Base-by-base conservation (phyloP, 768 basidiomycete species). In the Naganishia randhawae region DNA sequence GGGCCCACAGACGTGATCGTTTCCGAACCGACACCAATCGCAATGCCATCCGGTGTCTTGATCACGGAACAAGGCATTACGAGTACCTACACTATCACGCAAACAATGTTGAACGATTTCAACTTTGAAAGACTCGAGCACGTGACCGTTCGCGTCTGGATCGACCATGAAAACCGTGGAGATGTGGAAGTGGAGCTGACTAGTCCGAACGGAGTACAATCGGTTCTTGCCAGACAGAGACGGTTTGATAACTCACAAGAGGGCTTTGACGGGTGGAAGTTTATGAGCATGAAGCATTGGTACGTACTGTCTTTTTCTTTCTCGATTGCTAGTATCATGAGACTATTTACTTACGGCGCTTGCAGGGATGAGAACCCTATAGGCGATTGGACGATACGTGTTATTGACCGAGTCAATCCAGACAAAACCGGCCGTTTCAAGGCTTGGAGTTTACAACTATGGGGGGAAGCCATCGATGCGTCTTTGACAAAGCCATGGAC, bases 251-350 rank as follows among this genome's bases (percentile, higher is more conserved):
- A 77, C 41, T 87, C 85, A 19, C 78, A 74, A 5, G 84, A 83
- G 10, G 95, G 96, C 10, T 95, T 85, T 78, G 86, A 86, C n/a
- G 94, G 91, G 0, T 99, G 96, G 96, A 88, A 85, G n/a, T 99
- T 99, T 78, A 98, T 97, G 93, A 86, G 87, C 35, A 85, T 98
- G 66, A 99, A 99, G 80, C 96, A 99, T 75, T 99, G 96, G 95
- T 94, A 67, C 78, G 86, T 61, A 5, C 54, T 29, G 39, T 13
- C n/a, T 29, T 53, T 19, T n/a, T 31, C 11, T 35, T 62, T n/a
- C n/a, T n/a, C n/a, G n/a, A n/a, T n/a, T 81, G 22, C 14, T 19
- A 7, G 31, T n/a, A 13, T 31, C 33, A 32, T 68, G 32, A 0
- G 45, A 25, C 62, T 39, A 16, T n/a, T n/a, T n/a, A 25, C 13